phyloP scores from a whole-genome alignment of 768 basidiomycete genomes.

The Naganishia vaughanmartiniae region DNA sequence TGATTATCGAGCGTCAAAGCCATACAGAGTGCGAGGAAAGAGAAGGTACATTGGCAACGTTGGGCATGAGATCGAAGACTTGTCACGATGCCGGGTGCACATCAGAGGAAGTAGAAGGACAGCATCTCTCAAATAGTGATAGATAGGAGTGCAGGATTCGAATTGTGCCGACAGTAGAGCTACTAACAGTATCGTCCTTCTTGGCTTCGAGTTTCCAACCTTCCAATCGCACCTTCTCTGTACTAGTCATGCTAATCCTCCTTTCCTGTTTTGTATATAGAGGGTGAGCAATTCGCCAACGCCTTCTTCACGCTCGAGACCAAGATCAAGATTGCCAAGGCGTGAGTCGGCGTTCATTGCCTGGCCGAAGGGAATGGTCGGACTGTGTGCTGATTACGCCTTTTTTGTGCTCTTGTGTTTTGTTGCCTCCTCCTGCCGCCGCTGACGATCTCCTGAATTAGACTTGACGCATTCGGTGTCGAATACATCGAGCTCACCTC shows the following conservation, averaged over 20 bases:
- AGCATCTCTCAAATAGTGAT: too few species aligned
- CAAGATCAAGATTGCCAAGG: conserved; percentile 98
- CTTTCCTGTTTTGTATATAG: conserved; percentile 53
- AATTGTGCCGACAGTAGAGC: too few species aligned
- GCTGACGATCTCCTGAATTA: conserved; percentile 9
- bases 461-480: conserved; percentile 93
- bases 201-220: too few species aligned
- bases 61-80: too few species aligned
- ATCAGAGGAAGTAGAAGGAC: too few species aligned
- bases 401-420: background rate
- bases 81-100: too few species aligned
- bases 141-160: too few species aligned
- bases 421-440: too few species aligned
- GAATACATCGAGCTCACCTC: conserved; percentile 99
- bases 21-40: background rate
- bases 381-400: background rate
- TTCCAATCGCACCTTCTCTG: too few species aligned
- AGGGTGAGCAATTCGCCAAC: conserved; percentile 99
- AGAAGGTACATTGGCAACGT: background rate
- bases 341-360: conserved; percentile 49
- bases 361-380: background rate
- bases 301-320: conserved; percentile 99
- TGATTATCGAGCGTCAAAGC: background rate
- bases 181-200: too few species aligned
- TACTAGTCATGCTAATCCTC: too few species aligned